A percentile compares a stretch with the other conserved stretches of the same genome.
phyloP scores from a whole-genome alignment of 192 early-diverging fungal species.

The Coemansia sp. region DNA sequence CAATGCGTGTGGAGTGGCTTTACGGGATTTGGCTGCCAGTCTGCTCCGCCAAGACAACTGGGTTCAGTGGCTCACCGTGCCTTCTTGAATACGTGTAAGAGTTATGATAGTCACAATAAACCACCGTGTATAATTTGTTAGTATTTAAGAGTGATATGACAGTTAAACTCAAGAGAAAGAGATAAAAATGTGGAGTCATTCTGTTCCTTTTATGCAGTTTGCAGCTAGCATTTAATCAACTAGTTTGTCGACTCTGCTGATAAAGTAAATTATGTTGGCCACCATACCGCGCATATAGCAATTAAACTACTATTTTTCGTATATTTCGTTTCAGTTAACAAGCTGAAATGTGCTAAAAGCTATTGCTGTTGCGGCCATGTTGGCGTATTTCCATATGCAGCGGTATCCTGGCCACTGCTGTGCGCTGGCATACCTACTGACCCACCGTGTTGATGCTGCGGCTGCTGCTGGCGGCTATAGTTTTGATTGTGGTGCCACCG shows the following conservation, averaged over 20 bases:
- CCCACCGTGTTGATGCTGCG: not conserved
- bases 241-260: too few species aligned
- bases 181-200: too few species aligned
- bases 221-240: too few species aligned
- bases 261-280: too few species aligned
- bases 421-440: not conserved
- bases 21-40: constrained; percentile 34
- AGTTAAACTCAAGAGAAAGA: too few species aligned
- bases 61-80: constrained; percentile 27
- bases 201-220: too few species aligned
- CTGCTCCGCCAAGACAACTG: constrained; percentile 34
- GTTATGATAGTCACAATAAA: too few species aligned
- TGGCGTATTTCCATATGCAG: not conserved
- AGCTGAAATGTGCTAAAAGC: not conserved
- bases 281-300: too few species aligned
- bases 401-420: not conserved
- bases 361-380: not conserved
- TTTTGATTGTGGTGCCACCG: constrained; percentile 25
- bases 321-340: not conserved
- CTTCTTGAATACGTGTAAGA: not conserved
- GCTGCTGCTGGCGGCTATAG: constrained; percentile 17
- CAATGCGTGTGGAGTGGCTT: constrained; percentile 54
- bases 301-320: too few species aligned
- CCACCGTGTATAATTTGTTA: too few species aligned
- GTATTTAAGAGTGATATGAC: too few species aligned